Conservation (phyloP, 176 grass and related monocot species). For the Pontederia crassipes region DNA sequence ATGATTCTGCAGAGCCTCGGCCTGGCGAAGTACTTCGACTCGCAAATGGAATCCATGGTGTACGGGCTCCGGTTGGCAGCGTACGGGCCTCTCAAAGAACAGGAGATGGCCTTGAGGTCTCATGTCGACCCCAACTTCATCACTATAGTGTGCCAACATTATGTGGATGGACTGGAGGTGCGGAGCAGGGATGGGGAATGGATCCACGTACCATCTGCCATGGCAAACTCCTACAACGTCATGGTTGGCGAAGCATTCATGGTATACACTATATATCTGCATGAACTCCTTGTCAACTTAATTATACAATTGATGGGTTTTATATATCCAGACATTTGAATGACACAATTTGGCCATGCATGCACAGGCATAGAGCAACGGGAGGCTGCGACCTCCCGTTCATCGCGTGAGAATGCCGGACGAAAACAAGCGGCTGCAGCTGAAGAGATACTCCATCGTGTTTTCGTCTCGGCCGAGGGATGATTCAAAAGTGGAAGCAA, state of each 20-base stretch:
- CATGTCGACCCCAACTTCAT: slow-evolving; percentile 40
- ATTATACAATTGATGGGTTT: background rate
- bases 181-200: slow-evolving; percentile 39
- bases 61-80: slow-evolving; percentile 39
- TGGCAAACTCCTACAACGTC: slow-evolving; percentile 23
- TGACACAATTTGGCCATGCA: no score
- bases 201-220: background rate
- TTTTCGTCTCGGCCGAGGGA: slow-evolving; percentile 19
- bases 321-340: background rate
- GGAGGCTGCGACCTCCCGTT: slow-evolving; percentile 12
- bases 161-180: slow-evolving; percentile 56
- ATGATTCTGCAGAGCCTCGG: slow-evolving; percentile 63
- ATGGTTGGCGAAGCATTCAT: slow-evolving; percentile 17
- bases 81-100: slow-evolving; percentile 35
- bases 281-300: background rate
- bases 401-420: slow-evolving; percentile 20
- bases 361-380: slow-evolving; percentile 32
- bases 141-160: slow-evolving; percentile 52
- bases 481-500: slow-evolving; percentile 12
- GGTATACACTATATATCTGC: slow-evolving; percentile 13
- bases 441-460: slow-evolving; percentile 22
- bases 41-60: slow-evolving; percentile 14
- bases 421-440: no score
- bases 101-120: slow-evolving; percentile 18
- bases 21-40: slow-evolving; percentile 26